Evolutionary conservation across 768 basidiomycete genomes (phyloP), one percentile per base, ranked within the genome.

Genomic region (Tephrocybe sp.): DNA sequence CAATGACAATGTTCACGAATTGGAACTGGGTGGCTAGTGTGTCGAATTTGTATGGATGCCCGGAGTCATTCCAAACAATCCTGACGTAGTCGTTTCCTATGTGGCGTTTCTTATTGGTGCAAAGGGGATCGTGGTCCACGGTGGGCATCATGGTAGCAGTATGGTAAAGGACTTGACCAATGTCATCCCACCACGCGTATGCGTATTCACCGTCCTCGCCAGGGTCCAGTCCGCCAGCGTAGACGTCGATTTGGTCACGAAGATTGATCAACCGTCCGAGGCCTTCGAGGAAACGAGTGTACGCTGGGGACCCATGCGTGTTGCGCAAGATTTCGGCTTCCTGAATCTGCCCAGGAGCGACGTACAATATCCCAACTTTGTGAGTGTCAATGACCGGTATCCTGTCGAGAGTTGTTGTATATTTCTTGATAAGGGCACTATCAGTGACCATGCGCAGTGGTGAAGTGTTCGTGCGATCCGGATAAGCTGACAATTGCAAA

Each of bases 131-230:
- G 46, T 83, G 67, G 7, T 69, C 55, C 39, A 73, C 75, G 46
- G 84, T 88, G 3, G 97, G 97, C 95, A 98, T 98, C 75, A 99
- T 85, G 2, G 97, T 98, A 8, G 95, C 90, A 2, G 93, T 88
- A 67, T 98, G 97, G 64, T 90, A 99, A 46, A 97, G 77, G 53
- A 97, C 83, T 63, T 98, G 94, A 3, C 88, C 84, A 42, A 97
- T 94, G 61, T 97, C 94, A 65, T 98, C 94, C 91, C 94, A 97
- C 94, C 95, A 99, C 0, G 94, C 93, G 63, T 98, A 98, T 0
- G 95, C 91, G 62, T 94, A 97, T 66, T 94, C 89, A 12, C 97
- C 97, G 61, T 99, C 94, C 59, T 88, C 82, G 53, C 93, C 90
- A 7, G 91, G 83, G 61, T 93, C 87, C 21, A 98, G 76, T 3